Evolutionary conservation across 2,329 filamentous ascomycete species (phyloP).

Genomic region (Trichocomaceae sp.): DNA sequence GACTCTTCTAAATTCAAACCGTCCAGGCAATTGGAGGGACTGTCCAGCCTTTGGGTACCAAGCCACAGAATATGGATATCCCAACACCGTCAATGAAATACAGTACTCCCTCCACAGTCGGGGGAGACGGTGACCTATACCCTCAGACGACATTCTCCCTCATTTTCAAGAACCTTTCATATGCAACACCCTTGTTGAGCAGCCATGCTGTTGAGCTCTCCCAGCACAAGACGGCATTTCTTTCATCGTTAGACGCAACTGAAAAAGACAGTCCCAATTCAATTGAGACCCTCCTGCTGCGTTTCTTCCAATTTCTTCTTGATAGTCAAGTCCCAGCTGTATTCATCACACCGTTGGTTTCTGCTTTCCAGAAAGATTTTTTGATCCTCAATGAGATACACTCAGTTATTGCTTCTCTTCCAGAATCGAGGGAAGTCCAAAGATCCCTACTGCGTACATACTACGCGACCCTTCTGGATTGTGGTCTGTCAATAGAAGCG

Average conservation of each 20-base stretch:
- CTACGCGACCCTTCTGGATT: not conserved
- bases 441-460: not conserved
- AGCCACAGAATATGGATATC: not conserved
- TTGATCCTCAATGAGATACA: not conserved
- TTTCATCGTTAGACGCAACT: not conserved
- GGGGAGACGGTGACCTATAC: not conserved
- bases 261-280: not conserved
- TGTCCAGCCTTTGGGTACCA: not conserved
- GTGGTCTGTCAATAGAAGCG: not conserved
- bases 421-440: not conserved
- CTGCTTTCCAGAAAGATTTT: not conserved
- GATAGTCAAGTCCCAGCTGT: not conserved
- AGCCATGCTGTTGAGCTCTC: not conserved
- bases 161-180: not conserved
- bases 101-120: not conserved
- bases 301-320: not conserved
- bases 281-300: not conserved
- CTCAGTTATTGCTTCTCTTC: slow-evolving; percentile 1
- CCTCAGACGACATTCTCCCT: not conserved
- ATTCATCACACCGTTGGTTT: not conserved
- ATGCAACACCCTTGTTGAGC: not conserved
- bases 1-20: not conserved
- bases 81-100: not conserved
- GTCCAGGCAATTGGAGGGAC: not conserved
- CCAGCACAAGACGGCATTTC: not conserved